Evolutionary conservation across 306 rosid species (phyloP), one percentile per base, ranked within the genome.

Genomic region (Cicer pinnatifidum): DNA sequence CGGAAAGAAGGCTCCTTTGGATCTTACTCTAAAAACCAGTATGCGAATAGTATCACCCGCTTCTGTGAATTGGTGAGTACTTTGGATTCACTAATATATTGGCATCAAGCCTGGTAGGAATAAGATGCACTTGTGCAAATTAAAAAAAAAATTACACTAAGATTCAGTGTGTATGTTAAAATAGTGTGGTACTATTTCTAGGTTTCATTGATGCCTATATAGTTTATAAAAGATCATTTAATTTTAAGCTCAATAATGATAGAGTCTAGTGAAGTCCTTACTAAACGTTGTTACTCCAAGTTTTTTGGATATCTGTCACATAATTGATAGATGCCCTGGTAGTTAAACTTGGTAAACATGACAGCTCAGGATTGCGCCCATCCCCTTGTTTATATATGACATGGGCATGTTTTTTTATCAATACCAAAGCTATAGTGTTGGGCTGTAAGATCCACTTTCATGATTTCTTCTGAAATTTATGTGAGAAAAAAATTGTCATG

Each of bases 11-110:
- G 85, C 84, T 82, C 99, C 97, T 63, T 72, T 91, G 85, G 99
- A 95, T 91, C 91, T 95, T 77, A 87, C 97, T 76, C 78, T 95
- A 73, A 95, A 95, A 87, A 82, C 92, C 74, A 81, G 86, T 53
- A 82, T 90, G 86, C 87, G 93, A 53, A 80, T 95, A 71, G 89
- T 86, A 59, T 76, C 84, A 56, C 85, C 96, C 57, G 84, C 86
- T 79, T 75, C 95, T 5, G 67, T 78, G 59, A 82, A 83, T 69
- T 59, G 91, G 97, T 91, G 64, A 83, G 96, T 84, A 69, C 63
- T 19, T 78, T 13, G 12, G 63, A 83, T 79, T 59, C 40, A 58
- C 38, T 19, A 53, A 41, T 50, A 47, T 47, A 9, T 67, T 65
- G 51, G 50, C 72, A 69, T 56, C 65, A 39, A 41, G 51, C 20